Evolutionary conservation across 768 basidiomycete genomes (phyloP), one percentile per base, ranked within the genome.

Genomic region (Tulasnella sp.): DNA sequence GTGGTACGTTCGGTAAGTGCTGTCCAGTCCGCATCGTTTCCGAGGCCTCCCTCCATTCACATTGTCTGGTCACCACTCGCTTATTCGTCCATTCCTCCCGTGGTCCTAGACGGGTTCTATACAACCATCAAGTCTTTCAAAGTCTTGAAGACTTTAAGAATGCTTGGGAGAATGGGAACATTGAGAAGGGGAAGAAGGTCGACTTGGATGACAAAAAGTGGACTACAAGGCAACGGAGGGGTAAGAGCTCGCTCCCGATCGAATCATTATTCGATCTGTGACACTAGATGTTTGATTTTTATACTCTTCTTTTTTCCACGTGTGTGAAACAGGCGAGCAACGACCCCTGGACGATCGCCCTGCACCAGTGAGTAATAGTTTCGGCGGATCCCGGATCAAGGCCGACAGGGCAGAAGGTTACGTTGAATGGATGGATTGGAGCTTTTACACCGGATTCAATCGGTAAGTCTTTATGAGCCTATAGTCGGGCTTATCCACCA

Each of bases 391-490:
- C 23, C n/a, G 74, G 48, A 55, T 75, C 46, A 55, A 40, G n/a
- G 74, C 51, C 32, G 74, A 75, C 48, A 23, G 74, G 23, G 44
- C 55, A 32, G 74, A 48, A n/a, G 44, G 51, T 13, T 75, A 75
- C 23, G 74, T 75, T 37, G 74, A 75, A 29, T 75, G 74, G 74
- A 51, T 75, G 74, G 42, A 26, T 26, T 75, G 74, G 74, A 75
- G 74, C 74, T 75, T 75, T 61, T 75, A 61, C 37, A 75, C 51
- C 3, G 74, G 74, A 13, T 75, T 75, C 48, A 75, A 75, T 29
- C 39, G 74, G 74, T 75, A 20, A 26, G 37, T 3, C 11, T 26
- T 42, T 39, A 23, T n/a, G 3, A 26, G 20, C 13, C 18, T 61
- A 29, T 0, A 11, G 2, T 75, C 37, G 32, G 10, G 10, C 20